Conservation (phyloP, 768 basidiomycete genomes). For the Lepiota subincarnata region DNA sequence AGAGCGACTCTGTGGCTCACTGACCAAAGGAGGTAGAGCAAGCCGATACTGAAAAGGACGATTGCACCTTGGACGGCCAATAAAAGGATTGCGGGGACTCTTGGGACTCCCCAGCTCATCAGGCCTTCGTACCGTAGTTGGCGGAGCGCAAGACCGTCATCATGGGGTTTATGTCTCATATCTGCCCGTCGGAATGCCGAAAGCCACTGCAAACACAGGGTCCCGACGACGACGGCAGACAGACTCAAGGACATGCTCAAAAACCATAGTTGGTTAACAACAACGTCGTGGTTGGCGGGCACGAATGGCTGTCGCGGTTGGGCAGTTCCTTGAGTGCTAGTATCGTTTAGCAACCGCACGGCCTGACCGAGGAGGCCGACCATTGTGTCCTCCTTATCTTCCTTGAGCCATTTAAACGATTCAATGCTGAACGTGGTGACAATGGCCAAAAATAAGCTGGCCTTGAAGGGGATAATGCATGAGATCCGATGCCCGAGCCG, state of each 20-base stretch:
- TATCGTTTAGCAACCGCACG: conserved; percentile 4
- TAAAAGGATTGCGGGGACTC: background rate
- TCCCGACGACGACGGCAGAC: conserved; percentile 2
- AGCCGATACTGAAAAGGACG: conserved; percentile 6
- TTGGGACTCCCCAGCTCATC: conserved; percentile 6
- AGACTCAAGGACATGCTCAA: conserved; percentile 10
- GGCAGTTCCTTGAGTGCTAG: background rate
- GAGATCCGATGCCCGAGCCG: background rate
- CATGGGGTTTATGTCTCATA: background rate
- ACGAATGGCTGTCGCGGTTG: background rate
- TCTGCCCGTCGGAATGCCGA: background rate
- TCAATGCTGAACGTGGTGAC: conserved; percentile 4
- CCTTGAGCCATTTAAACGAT: conserved; percentile 3
- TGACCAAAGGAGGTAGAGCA: conserved; percentile 6
- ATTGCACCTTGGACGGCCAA: conserved; percentile 5
- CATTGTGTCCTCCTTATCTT: background rate
- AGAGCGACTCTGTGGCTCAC: conserved; percentile 1
- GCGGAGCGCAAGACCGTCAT: conserved; percentile 9
- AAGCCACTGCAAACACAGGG: conserved; percentile 11
- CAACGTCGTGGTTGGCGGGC: background rate
- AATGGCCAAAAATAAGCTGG: conserved; percentile 7
- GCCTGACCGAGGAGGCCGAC: background rate
- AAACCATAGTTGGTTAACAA: conserved; percentile 11
- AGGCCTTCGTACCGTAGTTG: conserved; percentile 9
- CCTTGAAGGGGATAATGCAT: background rate